Evolutionary conservation across 495 filamentous ascomycete species (phyloP), one percentile per base, ranked within the genome.

Genomic region (Pyrenula massariospora): DNA sequence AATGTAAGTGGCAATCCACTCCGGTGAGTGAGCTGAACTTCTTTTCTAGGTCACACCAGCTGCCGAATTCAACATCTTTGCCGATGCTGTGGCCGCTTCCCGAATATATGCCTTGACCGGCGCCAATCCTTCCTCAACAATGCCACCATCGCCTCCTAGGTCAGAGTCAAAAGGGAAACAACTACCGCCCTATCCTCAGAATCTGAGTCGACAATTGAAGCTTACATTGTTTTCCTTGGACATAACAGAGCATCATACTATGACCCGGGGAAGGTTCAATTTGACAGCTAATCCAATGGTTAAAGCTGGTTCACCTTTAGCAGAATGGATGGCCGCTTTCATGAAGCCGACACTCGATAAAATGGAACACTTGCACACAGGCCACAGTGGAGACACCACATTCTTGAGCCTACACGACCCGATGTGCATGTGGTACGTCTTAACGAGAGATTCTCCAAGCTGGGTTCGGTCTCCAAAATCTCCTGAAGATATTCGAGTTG

Each of bases 91-190:
- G 52, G 91, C 93, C 48, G 84, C 93, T 0, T 94, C 93, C 0
- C 79, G 91, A 10, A 81, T 99, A 24, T 95, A 85, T 66, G 91
- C 93, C 2, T 78, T 97, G 25, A 96, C 93, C 8, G 94, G 89
- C 1, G 86, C 84, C 1, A 77, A 70, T 51, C 94, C 94, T 1
- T 59, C 66, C 3, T 77, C 70, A 20, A 87, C 84, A 0, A 81
- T 95, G 75, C 91, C 91, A 1, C 82, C 85, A 1, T 12, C 54
- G 2, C 68, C 72, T 3, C 63, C 65, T 50, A 63, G 73, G 1
- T 59, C 54, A 50, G 64, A 60, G 36, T 56, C 60, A 42, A 55
- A 58, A 36, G 31, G 31, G 15, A 5, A 42, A 42, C 31, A 60
- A 25, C 73, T 95, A 19, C 74, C 75, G 2, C 68, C 82, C 0